phyloP scores from a whole-genome alignment of 805 yeast species.

The Ogataea angusta region DNA sequence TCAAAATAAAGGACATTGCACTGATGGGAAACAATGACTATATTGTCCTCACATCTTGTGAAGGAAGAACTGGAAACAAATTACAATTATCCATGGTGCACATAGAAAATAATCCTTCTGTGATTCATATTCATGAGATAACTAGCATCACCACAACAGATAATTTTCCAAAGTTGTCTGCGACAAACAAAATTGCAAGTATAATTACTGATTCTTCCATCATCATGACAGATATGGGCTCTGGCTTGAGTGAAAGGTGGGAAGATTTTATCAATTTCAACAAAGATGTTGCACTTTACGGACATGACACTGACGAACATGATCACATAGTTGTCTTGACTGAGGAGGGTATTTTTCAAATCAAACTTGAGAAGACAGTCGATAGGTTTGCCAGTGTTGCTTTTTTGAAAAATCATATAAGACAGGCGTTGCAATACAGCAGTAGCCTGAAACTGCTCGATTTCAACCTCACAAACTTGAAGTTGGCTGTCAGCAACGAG shows the following conservation, averaged over 20 bases:
- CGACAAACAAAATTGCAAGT: constrained; percentile 38
- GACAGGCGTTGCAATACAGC: constrained; percentile 76
- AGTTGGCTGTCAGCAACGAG: constrained; percentile 34
- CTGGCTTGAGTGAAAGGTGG: constrained; percentile 53
- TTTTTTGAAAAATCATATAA: constrained; percentile 68
- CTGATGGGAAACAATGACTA: constrained; percentile 42
- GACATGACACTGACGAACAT: constrained; percentile 41
- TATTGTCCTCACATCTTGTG: constrained; percentile 48
- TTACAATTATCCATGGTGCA: constrained; percentile 38
- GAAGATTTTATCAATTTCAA: constrained; percentile 72
- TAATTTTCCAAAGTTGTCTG: constrained; percentile 26
- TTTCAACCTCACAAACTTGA: constrained; percentile 34
- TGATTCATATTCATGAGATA: constrained; percentile 3
- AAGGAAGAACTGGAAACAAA: constrained; percentile 31
- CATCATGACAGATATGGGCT: constrained; percentile 56
- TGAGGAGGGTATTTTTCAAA: constrained; percentile 57
- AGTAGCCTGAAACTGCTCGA: constrained; percentile 15
- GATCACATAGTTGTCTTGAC: constrained; percentile 38
- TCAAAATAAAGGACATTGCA: constrained; percentile 62
- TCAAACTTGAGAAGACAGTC: constrained; percentile 44
- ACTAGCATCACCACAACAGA: constrained; percentile 1
- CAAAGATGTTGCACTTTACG: constrained; percentile 49
- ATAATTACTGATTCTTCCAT: constrained; percentile 58
- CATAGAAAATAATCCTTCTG: neutral
- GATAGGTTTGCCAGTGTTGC: constrained; percentile 13